Evolutionary conservation across 768 basidiomycete species (phyloP), one percentile per base, ranked within the genome.

Genomic region (Phanerochaete sordida): DNA sequence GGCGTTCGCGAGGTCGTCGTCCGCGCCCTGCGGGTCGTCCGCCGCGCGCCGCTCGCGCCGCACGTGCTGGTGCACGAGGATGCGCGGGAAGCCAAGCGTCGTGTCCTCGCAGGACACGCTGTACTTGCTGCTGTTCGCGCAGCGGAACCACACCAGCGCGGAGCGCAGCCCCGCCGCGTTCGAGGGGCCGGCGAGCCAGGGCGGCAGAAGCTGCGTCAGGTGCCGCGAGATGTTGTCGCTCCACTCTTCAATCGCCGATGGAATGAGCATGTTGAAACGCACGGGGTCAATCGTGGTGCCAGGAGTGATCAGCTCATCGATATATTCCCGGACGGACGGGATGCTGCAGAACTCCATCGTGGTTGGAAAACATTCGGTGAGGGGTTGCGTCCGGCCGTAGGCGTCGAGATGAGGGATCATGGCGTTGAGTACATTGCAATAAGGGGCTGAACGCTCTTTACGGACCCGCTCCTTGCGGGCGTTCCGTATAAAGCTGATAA

Each of bases 131-230:
- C 19, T 43, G 16, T 5, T 16, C 51, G 48, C 23, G 24, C 53
- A 54, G 35, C n/a, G 33, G 53, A 54, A 54, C 53, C 53, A 54
- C 2, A 54, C 53, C 7, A 54, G 23, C 9, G 53, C 53, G 21
- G 53, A 54, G 9, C 35, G 31, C 33, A 54, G 39, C n/a, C 8
- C 28, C 23, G 23, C 35, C 11, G n/a, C 6, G 35, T 24, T 7
- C 11, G 24, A 21, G 5, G n/a, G 5, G 35, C 16, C 23, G 6
- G 21, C 19, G 24, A 54, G 21, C 53, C 53, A 54, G 2, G 53
- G 53, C 5, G 53, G 53, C 1, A 54, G 35, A 11, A 43, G 21
- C 33, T 6, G 13, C 35, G 4, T 3, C 3, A 54, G 8, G 21
- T 54, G 39, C 26, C 19, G 31, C n/a, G 35, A 39, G 35, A 43